A percentile compares a stretch with the other conserved stretches of the same genome.
Conservation (phyloP, 192 early-diverging fungal species). For the Entrophospora sp. region DNA sequence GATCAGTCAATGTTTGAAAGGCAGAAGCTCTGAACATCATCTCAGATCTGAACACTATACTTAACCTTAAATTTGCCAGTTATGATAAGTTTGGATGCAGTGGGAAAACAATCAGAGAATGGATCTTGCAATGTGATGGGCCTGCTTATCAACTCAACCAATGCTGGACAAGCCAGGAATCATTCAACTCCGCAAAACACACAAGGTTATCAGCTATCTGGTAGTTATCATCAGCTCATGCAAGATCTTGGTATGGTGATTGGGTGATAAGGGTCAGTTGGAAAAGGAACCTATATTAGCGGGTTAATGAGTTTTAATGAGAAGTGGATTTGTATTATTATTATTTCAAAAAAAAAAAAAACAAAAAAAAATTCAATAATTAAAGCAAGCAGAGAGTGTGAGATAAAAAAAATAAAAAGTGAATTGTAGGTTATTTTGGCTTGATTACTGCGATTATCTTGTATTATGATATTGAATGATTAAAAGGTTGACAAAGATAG, state of each 20-base stretch:
- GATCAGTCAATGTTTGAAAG: slow-evolving; percentile 18
- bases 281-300: too few relatives aligned
- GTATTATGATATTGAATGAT: too few relatives aligned
- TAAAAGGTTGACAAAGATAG: too few relatives aligned
- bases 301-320: too few relatives aligned
- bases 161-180: slow-evolving; percentile 15
- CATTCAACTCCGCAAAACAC: slow-evolving; percentile 4
- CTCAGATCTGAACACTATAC: slow-evolving; percentile 5
- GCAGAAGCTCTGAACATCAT: slow-evolving; percentile 12
- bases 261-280: slow-evolving; percentile 17
- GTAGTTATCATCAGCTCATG: slow-evolving; percentile 28
- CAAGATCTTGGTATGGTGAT: slow-evolving; percentile 23
- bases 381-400: too few relatives aligned
- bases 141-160: slow-evolving; percentile 21
- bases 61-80: slow-evolving; percentile 18
- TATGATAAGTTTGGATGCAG: slow-evolving; percentile 17
- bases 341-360: too few relatives aligned
- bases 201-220: slow-evolving; percentile 22
- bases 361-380: too few relatives aligned
- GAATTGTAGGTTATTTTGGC: too few relatives aligned
- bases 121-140: slow-evolving; percentile 17
- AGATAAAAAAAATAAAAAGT: too few relatives aligned
- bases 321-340: too few relatives aligned
- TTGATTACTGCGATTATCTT: too few relatives aligned
- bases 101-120: slow-evolving; percentile 23